Percentiles rank a stretch among this genome's conserved stretches.
phyloP scores from a whole-genome alignment of 495 filamentous ascomycete species.

The Podospora bellae-mahoneyi region DNA sequence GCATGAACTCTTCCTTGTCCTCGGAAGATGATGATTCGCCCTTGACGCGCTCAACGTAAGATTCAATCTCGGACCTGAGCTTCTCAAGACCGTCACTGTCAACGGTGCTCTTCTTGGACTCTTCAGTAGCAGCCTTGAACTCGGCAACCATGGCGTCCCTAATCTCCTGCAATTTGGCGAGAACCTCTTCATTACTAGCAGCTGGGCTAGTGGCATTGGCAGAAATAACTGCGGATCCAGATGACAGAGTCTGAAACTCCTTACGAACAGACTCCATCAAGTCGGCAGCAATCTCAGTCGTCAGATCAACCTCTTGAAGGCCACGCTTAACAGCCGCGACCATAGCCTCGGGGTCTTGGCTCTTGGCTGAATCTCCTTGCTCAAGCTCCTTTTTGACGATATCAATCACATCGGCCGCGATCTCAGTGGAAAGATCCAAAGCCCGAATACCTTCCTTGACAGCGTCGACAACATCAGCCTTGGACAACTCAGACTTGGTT shows the following conservation, averaged over 20 bases:
- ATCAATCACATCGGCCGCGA: slow-evolving; percentile 12
- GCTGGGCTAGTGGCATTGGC: slow-evolving; percentile 9
- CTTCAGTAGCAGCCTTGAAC: slow-evolving; percentile 56
- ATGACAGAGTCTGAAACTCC: slow-evolving; percentile 22
- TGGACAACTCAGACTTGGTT: slow-evolving; percentile 19
- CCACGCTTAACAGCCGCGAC: slow-evolving; percentile 30
- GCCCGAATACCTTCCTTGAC: slow-evolving; percentile 30
- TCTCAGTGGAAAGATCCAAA: slow-evolving; percentile 15
- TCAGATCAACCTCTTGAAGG: slow-evolving; percentile 18
- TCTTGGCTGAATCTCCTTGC: slow-evolving; percentile 2
- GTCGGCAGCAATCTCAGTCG: slow-evolving; percentile 10
- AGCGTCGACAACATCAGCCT: slow-evolving; percentile 27
- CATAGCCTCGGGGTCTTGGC: slow-evolving; percentile 19
- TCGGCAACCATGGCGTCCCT: slow-evolving; percentile 67
- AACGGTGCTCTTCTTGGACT: slow-evolving; percentile 74
- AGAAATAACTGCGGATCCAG: slow-evolving; percentile 35
- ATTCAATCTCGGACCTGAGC: slow-evolving; percentile 74
- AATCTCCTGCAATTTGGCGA: slow-evolving; percentile 71
- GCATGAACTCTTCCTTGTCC: slow-evolving; percentile 70
- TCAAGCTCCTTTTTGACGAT: slow-evolving; percentile 15
- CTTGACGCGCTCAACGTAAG: slow-evolving; percentile 66
- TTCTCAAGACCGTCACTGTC: slow-evolving; percentile 81
- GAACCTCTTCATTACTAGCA: slow-evolving; percentile 54
- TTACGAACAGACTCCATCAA: slow-evolving; percentile 24
- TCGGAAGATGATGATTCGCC: slow-evolving; percentile 50